phyloP scores from a whole-genome alignment of 768 basidiomycete species.

The Lentinula lateritia region DNA sequence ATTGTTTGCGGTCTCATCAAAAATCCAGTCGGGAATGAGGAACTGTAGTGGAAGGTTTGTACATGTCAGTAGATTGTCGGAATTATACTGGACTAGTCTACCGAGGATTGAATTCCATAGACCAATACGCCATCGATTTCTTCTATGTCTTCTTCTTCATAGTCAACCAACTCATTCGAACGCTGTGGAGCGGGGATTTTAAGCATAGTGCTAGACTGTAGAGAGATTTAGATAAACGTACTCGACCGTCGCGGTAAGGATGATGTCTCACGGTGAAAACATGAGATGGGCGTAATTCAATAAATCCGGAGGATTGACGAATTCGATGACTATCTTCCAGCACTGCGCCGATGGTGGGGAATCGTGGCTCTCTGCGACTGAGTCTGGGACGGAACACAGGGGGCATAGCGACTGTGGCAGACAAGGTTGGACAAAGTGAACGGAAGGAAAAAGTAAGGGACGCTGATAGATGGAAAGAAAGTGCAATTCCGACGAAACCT shows the following conservation, averaged over 20 bases:
- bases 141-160: not conserved
- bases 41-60: not conserved
- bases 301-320: not conserved
- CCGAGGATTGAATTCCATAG: not conserved
- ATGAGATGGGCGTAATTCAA: not conserved
- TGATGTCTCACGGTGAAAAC: not conserved
- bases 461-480: not conserved
- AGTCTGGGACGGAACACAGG: not conserved
- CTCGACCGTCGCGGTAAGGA: not conserved
- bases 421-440: not conserved
- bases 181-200: not conserved
- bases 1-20: not conserved
- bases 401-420: not conserved
- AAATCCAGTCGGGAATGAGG: conserved; percentile 2
- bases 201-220: not conserved
- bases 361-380: not conserved
- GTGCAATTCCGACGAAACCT: not conserved
- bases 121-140: not conserved
- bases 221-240: not conserved
- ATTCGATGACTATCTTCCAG: not conserved
- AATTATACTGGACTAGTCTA: not conserved
- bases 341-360: not conserved
- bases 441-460: not conserved
- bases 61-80: not conserved
- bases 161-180: not conserved